These are phyloP conservation scores for Albizia julibrissin DNA, from an alignment of 306 rosid species.

Conservation along the genomic window DNA sequence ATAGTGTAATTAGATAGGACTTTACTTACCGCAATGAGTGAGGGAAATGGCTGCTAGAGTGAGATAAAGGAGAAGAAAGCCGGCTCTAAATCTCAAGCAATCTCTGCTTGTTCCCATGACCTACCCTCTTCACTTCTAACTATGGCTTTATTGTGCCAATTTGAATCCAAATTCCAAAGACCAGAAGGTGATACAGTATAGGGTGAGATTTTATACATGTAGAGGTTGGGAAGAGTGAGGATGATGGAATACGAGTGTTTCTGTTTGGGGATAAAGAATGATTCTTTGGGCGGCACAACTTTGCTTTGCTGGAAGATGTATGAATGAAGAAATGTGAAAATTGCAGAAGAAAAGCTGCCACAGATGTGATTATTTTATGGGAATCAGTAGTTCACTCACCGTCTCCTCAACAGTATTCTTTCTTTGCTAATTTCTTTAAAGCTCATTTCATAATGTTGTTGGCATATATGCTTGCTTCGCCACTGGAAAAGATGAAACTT, in stretches of 20 bases:
- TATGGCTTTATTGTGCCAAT: constrained; percentile 1
- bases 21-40: constrained; percentile 65
- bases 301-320: constrained; percentile 55
- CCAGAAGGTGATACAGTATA: constrained; percentile 25
- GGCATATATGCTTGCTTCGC: constrained; percentile 91
- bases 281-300: constrained; percentile 59
- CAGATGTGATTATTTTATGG: constrained; percentile 48
- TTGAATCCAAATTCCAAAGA: constrained; percentile 44
- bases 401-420: constrained; percentile 34
- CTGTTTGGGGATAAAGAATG: constrained; percentile 64
- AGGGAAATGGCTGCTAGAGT: constrained; percentile 50
- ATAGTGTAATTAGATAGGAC: neutral
- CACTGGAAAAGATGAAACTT: constrained; percentile 56
- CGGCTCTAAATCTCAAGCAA: constrained; percentile 34
- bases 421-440: constrained; percentile 23
- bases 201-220: constrained; percentile 35
- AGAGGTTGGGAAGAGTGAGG: constrained; percentile 30
- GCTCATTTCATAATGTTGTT: constrained; percentile 43
- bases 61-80: constrained; percentile 46
- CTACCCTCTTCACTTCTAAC: constrained; percentile 18
- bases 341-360: constrained; percentile 32
- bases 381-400: constrained; percentile 43
- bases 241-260: constrained; percentile 39
- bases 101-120: constrained; percentile 51
- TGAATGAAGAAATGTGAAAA: constrained; percentile 53